phyloP scores from a whole-genome alignment of 495 filamentous ascomycete species.

The Podospora fimiseda region DNA sequence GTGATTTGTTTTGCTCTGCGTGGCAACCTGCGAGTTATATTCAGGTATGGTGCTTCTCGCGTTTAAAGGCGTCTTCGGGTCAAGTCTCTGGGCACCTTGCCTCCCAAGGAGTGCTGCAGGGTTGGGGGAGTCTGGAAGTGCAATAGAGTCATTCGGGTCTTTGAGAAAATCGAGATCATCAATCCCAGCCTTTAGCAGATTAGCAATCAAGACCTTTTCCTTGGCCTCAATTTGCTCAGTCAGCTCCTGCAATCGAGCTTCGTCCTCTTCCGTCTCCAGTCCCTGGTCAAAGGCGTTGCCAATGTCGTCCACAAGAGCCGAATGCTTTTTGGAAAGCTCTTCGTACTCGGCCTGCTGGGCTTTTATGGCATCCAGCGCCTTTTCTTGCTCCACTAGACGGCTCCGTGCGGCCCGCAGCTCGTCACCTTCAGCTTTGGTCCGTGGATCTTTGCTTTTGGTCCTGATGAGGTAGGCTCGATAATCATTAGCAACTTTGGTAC shows the following conservation, averaged over 20 bases:
- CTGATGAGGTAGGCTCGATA: conserved; percentile 29
- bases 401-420: conserved; percentile 32
- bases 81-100: conserved; percentile 9
- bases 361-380: conserved; percentile 25
- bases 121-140: conserved; percentile 14
- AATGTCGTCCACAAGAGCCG: conserved; percentile 31
- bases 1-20: conserved; percentile 40
- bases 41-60: conserved; percentile 26
- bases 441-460: background rate
- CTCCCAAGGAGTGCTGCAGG: conserved; percentile 20
- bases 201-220: conserved; percentile 21
- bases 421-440: conserved; percentile 27
- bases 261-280: conserved; percentile 33
- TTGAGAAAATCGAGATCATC: conserved; percentile 31
- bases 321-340: conserved; percentile 25
- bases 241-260: conserved; percentile 31
- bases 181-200: conserved; percentile 31
- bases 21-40: conserved; percentile 40
- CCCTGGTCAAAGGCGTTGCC: conserved; percentile 32
- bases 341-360: conserved; percentile 24
- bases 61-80: conserved; percentile 9
- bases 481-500: conserved; percentile 29
- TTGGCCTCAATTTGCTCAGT: conserved; percentile 24
- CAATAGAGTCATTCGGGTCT: conserved; percentile 18
- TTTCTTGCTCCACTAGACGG: conserved; percentile 25